Percentiles rank a stretch among this genome's conserved stretches.
These are phyloP conservation scores for Gaertneriomyces sp. DNA, from an alignment of 192 early-diverging fungal species.

Conservation along the genomic window DNA sequence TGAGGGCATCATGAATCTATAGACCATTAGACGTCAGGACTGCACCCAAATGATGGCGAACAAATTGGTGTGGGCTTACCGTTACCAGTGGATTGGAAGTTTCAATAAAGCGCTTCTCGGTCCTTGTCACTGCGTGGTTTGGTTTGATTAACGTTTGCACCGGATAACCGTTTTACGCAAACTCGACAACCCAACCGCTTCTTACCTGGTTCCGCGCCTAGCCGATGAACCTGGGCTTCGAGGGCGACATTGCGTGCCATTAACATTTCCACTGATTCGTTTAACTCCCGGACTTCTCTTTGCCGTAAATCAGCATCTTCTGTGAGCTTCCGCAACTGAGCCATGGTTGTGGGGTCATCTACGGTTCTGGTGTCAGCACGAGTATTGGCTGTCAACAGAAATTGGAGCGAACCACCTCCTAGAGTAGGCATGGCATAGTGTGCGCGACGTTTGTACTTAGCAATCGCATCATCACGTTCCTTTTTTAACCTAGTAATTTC, in stretches of 20 bases:
- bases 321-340: constrained; percentile 16
- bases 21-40: too few species aligned
- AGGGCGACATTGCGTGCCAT: constrained; percentile 10
- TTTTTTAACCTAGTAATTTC: too few species aligned
- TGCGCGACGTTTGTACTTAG: constrained; percentile 16
- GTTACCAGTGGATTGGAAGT: too few species aligned
- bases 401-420: background rate
- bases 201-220: constrained; percentile 22
- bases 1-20: too few species aligned
- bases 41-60: too few species aligned
- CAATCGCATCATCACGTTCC: background rate
- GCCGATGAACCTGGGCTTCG: constrained; percentile 15
- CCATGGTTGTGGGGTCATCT: constrained; percentile 8
- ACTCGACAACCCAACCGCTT: background rate
- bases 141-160: too few species aligned
- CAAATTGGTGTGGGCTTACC: too few species aligned
- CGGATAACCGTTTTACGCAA: too few species aligned
- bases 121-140: too few species aligned
- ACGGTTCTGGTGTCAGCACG: background rate
- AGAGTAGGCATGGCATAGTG: constrained; percentile 13
- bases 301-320: constrained; percentile 12
- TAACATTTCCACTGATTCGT: constrained; percentile 20
- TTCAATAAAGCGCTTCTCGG: too few species aligned
- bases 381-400: too few species aligned
- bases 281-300: constrained; percentile 16